Evolutionary conservation across 1,139 yeast species (phyloP).

Genomic region (Sugiyamaella pinicola): DNA sequence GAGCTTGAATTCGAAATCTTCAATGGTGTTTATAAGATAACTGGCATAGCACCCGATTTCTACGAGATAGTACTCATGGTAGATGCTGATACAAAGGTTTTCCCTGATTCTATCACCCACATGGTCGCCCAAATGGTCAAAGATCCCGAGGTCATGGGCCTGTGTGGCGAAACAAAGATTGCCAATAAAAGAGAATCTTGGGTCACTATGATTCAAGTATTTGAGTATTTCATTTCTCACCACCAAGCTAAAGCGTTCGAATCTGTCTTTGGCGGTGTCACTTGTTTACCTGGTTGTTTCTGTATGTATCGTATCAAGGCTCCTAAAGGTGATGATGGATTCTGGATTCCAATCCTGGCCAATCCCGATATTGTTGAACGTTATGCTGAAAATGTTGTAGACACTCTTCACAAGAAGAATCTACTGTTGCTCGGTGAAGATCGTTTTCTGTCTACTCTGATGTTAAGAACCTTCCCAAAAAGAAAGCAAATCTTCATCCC

Average conservation of each 20-base stretch:
- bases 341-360: slow-evolving; percentile 94
- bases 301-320: slow-evolving; percentile 93
- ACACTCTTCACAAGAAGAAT: slow-evolving; percentile 88
- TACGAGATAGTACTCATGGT: slow-evolving; percentile 91
- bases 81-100: slow-evolving; percentile 94
- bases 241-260: slow-evolving; percentile 97
- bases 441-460: slow-evolving; percentile 81
- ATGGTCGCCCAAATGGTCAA: slow-evolving; percentile 92
- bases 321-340: slow-evolving; percentile 87
- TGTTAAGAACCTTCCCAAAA: slow-evolving; percentile 91
- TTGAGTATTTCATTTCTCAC: slow-evolving; percentile 93
- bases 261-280: slow-evolving; percentile 93
- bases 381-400: slow-evolving; percentile 85
- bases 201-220: slow-evolving; percentile 95
- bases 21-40: slow-evolving; percentile 76
- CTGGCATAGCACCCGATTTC: slow-evolving; percentile 85
- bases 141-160: slow-evolving; percentile 89
- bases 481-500: slow-evolving; percentile 92
- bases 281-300: slow-evolving; percentile 98
- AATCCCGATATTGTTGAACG: slow-evolving; percentile 97
- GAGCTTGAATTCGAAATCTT: slow-evolving; percentile 84
- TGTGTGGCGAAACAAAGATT: slow-evolving; percentile 97
- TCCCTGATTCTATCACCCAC: slow-evolving; percentile 87
- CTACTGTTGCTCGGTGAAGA: slow-evolving; percentile 90
- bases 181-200: slow-evolving; percentile 82